Evolutionary conservation across 345 rosid genomes (phyloP).

Genomic region (Syzygium aromaticum): DNA sequence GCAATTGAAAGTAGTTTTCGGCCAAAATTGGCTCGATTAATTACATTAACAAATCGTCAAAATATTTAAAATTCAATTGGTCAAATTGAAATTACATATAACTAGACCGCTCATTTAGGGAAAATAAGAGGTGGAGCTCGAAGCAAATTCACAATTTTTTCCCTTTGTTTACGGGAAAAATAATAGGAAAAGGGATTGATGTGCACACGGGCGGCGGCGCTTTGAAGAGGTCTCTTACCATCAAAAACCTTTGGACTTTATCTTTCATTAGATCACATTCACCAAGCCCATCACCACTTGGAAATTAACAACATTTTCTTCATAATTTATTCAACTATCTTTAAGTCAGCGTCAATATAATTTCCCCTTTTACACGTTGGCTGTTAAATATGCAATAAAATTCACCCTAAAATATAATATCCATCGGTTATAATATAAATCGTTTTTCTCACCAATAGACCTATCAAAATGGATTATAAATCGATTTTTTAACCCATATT

Average conservation of each 20-base stretch:
- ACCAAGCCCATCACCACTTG: background rate
- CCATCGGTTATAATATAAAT: background rate
- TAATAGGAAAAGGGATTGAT: background rate
- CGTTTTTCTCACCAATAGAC: too few relatives aligned
- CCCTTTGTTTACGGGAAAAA: background rate
- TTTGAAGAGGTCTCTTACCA: background rate
- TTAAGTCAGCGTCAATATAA: background rate
- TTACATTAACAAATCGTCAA: background rate
- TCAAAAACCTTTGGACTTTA: background rate
- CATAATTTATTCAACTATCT: background rate
- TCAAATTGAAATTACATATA: too few relatives aligned
- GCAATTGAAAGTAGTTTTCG: fast-evolving
- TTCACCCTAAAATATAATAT: background rate
- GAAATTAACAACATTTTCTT: background rate
- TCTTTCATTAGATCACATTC: background rate
- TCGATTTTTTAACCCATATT: too few relatives aligned
- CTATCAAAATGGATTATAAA: too few relatives aligned
- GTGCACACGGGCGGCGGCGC: background rate
- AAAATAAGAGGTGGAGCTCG: background rate
- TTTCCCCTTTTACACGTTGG: background rate
- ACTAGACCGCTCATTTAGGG: background rate
- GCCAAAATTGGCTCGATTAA: background rate
- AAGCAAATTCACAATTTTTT: background rate
- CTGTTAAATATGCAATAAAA: background rate
- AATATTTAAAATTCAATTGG: background rate